These are phyloP conservation scores for Hemileccinum impolitum DNA, from an alignment of 768 basidiomycete genomes.

Conservation along the genomic window DNA sequence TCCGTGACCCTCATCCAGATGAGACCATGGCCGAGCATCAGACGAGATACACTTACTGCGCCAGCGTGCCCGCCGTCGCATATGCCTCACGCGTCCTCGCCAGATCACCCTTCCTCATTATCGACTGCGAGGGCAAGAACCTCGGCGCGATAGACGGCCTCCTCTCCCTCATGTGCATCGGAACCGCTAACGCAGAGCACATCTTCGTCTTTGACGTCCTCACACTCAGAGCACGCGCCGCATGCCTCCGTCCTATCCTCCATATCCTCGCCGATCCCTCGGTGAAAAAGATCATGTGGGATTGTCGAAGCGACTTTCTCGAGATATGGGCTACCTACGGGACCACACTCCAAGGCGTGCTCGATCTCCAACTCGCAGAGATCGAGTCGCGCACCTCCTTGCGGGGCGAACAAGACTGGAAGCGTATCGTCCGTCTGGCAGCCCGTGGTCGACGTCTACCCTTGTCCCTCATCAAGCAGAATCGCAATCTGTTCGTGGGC, in stretches of 20 bases:
- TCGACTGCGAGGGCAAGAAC: slow-evolving; percentile 41
- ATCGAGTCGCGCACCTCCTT: slow-evolving; percentile 27
- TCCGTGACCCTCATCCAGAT: slow-evolving; percentile 2
- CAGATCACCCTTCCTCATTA: slow-evolving; percentile 24
- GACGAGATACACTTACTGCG: slow-evolving; percentile 23
- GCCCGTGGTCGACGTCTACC: slow-evolving; percentile 24
- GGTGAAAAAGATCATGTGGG: slow-evolving; percentile 40
- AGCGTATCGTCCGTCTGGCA: slow-evolving; percentile 27
- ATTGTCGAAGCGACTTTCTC: slow-evolving; percentile 40
- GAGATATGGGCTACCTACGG: slow-evolving; percentile 32
- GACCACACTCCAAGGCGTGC: slow-evolving; percentile 29
- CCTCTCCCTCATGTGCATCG: slow-evolving; percentile 37
- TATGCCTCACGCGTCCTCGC: slow-evolving; percentile 21
- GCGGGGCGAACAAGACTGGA: slow-evolving; percentile 26
- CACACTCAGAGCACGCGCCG: slow-evolving; percentile 16
- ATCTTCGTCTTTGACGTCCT: slow-evolving; percentile 39
- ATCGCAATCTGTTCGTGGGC: slow-evolving; percentile 24
- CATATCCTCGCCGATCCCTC: slow-evolving; percentile 26
- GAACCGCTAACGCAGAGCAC: slow-evolving; percentile 28
- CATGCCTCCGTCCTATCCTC: slow-evolving; percentile 24
- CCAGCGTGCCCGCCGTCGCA: slow-evolving; percentile 6
- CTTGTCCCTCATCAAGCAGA: slow-evolving; percentile 19
- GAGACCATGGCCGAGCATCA: slow-evolving; percentile 16
- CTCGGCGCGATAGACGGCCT: slow-evolving; percentile 31
- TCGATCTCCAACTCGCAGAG: slow-evolving; percentile 43